These are phyloP conservation scores for Lasiodiplodia sp. DNA, from an alignment of 2,329 filamentous ascomycete species.

Conservation along the genomic window DNA sequence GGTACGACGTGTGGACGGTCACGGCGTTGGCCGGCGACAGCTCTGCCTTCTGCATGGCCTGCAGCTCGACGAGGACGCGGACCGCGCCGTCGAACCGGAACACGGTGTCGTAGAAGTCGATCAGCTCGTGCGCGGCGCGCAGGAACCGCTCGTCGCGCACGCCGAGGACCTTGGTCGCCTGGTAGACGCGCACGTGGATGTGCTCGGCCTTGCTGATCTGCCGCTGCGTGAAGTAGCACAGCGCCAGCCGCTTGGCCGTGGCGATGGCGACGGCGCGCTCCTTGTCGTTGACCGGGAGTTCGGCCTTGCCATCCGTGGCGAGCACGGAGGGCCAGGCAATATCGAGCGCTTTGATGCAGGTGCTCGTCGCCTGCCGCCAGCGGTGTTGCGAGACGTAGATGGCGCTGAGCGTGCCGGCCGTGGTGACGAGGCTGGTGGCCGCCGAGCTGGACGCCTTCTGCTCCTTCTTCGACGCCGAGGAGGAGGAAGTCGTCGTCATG, in stretches of 20 bases:
- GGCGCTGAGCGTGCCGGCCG: conserved; percentile 36
- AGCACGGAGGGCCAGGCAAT: conserved; percentile 45
- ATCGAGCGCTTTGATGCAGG: conserved; percentile 37
- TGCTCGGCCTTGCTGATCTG: conserved; percentile 38
- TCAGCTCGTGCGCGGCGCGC: conserved; percentile 35
- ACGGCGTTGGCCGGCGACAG: conserved; percentile 50
- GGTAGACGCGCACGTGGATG: conserved; percentile 41
- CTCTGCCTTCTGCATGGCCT: conserved; percentile 35
- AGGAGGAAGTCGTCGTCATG: conserved; percentile 24
- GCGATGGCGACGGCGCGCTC: conserved; percentile 41
- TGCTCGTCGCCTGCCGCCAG: conserved; percentile 35
- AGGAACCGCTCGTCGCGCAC: conserved; percentile 36
- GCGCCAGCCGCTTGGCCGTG: conserved; percentile 37
- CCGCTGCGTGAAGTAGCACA: conserved; percentile 39
- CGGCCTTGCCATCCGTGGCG: conserved; percentile 48
- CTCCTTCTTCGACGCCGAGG: conserved; percentile 32
- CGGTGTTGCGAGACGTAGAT: conserved; percentile 38
- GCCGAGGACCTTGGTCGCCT: conserved; percentile 34
- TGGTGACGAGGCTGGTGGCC: conserved; percentile 39
- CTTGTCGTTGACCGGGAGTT: conserved; percentile 53
- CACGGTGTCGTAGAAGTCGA: conserved; percentile 40
- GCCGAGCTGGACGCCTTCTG: conserved; percentile 34
- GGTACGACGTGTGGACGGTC: conserved; percentile 58
- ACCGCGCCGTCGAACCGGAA: conserved; percentile 40
- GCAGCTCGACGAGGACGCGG: conserved; percentile 41